Evolutionary conservation across 495 filamentous ascomycete genomes (phyloP).

Genomic region (Annulohypoxylon nitens): DNA sequence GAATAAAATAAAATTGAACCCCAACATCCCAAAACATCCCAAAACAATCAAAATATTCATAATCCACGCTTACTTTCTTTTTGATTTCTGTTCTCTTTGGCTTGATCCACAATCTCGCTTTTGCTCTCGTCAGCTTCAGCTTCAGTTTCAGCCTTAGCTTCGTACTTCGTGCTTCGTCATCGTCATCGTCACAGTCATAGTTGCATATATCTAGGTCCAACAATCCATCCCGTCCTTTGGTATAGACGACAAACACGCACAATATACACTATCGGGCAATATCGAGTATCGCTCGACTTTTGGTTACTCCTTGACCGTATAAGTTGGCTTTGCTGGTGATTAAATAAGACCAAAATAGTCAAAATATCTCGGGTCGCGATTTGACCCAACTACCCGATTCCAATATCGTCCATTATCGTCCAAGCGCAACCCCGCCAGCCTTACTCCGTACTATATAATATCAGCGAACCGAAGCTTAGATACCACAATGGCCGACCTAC

Average conservation of each 20-base stretch:
- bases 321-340: not conserved
- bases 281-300: not conserved
- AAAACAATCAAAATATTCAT: constrained; percentile 12
- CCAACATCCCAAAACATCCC: constrained; percentile 1
- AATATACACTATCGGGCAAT: constrained; percentile 8
- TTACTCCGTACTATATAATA: not conserved
- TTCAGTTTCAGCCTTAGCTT: no score
- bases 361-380: constrained; percentile 26
- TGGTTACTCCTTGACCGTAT: not conserved
- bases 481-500: constrained; percentile 76
- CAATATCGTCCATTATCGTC: constrained; percentile 3
- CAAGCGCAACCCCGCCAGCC: constrained; percentile 10
- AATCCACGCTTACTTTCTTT: constrained; percentile 15
- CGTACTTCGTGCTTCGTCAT: no score
- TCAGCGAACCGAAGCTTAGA: constrained; percentile 9
- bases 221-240: constrained; percentile 21
- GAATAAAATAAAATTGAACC: constrained; percentile 17
- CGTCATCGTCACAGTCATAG: not conserved
- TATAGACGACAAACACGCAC: constrained; percentile 15
- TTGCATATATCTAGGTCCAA: constrained; percentile 4
- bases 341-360: not conserved
- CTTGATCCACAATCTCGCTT: not conserved
- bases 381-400: not conserved
- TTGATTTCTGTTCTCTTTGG: not conserved
- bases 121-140: constrained; percentile 31